These are phyloP conservation scores for Pythium rishiriense DNA, from an alignment of 352 stramenopile genomes.

Conservation along the genomic window DNA sequence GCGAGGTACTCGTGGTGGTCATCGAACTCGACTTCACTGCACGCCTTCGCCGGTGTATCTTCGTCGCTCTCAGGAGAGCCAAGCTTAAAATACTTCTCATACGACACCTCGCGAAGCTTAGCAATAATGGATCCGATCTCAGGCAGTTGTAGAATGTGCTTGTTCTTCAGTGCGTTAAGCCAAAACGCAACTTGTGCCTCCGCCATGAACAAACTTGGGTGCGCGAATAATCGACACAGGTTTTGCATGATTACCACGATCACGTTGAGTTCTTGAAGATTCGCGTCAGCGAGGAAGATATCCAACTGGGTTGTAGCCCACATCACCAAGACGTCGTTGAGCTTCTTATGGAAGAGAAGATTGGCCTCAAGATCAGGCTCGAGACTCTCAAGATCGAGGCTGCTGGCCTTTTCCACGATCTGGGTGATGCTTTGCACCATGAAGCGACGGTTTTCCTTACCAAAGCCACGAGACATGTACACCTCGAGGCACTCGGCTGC, in stretches of 20 bases:
- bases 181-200: slow-evolving; percentile 78
- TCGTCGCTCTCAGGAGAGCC: slow-evolving; percentile 62
- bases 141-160: slow-evolving; percentile 37
- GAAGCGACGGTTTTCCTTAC: slow-evolving; percentile 62
- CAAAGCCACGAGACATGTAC: slow-evolving; percentile 67
- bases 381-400: slow-evolving; percentile 43
- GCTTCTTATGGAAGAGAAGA: slow-evolving; percentile 68
- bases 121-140: slow-evolving; percentile 9
- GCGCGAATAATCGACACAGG: slow-evolving; percentile 55
- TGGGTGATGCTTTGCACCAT: slow-evolving; percentile 61
- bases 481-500: slow-evolving; percentile 73
- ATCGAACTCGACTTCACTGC: slow-evolving; percentile 69
- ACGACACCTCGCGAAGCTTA: slow-evolving; percentile 59
- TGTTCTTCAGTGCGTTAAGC: slow-evolving; percentile 74
- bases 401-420: slow-evolving; percentile 59
- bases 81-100: slow-evolving; percentile 85
- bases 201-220: slow-evolving; percentile 67
- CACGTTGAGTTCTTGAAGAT: slow-evolving; percentile 47
- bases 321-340: slow-evolving; percentile 74
- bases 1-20: slow-evolving; percentile 68
- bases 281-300: slow-evolving; percentile 41
- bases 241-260: slow-evolving; percentile 47
- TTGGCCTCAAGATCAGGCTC: slow-evolving; percentile 50
- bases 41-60: slow-evolving; percentile 38
- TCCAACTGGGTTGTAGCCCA: slow-evolving; percentile 75